Percentiles rank a stretch among this genome's conserved stretches.
These are phyloP conservation scores for Aegilops bicornis DNA, from an alignment of 176 grass and related monocot species.

Conservation along the genomic window DNA sequence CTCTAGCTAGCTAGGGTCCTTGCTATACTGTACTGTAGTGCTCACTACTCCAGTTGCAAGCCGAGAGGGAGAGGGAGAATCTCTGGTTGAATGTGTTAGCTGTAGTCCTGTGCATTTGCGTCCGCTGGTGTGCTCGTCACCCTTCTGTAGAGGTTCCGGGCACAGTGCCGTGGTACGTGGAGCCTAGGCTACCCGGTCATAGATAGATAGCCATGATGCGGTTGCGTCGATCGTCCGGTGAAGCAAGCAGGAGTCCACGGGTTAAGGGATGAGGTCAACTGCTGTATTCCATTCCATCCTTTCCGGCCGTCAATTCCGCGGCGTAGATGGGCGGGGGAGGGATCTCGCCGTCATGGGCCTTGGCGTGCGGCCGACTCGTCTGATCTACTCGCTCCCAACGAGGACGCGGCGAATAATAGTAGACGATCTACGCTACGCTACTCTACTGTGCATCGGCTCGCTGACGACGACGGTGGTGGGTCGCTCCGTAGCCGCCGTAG, in stretches of 20 bases:
- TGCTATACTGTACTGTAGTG: too few relatives aligned
- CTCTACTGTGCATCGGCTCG: background rate
- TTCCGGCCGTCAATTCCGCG: background rate
- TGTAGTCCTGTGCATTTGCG: background rate
- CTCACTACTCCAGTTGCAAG: background rate
- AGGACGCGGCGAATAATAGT: background rate
- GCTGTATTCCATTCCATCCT: background rate
- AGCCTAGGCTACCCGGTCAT: background rate
- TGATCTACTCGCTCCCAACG: too few relatives aligned
- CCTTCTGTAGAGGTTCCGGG: slow-evolving; percentile 27
- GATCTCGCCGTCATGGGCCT: slow-evolving; percentile 28
- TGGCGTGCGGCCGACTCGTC: too few relatives aligned
- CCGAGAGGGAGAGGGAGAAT: background rate
- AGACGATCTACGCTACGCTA: background rate
- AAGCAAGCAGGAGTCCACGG: slow-evolving; percentile 16
- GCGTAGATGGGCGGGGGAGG: background rate
- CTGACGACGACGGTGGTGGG: too few relatives aligned
- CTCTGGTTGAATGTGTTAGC: background rate
- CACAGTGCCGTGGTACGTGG: background rate
- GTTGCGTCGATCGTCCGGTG: background rate
- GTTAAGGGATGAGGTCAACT: slow-evolving; percentile 5
- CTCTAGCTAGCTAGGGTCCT: slow-evolving; percentile 3
- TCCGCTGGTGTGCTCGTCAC: slow-evolving; percentile 19
- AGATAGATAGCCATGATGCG: background rate
- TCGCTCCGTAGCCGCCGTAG: background rate